A percentile compares a stretch with the other conserved stretches of the same genome.
phyloP scores from a whole-genome alignment of 208 protist species.

The Crithidia bombi region DNA sequence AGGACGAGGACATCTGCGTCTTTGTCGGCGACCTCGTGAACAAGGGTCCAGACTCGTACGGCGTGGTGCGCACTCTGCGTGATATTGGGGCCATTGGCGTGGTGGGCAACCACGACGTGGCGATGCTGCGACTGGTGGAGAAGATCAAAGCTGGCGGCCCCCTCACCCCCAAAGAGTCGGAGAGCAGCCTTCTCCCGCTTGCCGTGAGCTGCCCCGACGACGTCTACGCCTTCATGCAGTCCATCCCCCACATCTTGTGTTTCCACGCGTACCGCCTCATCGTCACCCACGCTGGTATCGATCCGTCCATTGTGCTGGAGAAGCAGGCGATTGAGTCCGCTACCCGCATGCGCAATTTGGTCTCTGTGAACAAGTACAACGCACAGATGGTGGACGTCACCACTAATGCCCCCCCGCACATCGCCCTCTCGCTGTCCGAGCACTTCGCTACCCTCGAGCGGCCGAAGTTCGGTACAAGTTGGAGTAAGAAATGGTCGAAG shows the following conservation, averaged over 20 bases:
- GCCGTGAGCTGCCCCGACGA: slow-evolving; percentile 56
- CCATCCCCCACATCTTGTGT: slow-evolving; percentile 67
- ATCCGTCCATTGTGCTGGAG: slow-evolving; percentile 51
- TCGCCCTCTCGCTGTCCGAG: slow-evolving; percentile 38
- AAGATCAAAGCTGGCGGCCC: slow-evolving; percentile 27
- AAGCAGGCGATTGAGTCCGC: slow-evolving; percentile 47
- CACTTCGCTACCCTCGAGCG: slow-evolving; percentile 43
- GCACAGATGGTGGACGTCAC: neutral
- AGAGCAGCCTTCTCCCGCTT: slow-evolving; percentile 45
- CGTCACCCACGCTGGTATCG: slow-evolving; percentile 80
- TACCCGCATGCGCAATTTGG: slow-evolving; percentile 65
- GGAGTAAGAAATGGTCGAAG: slow-evolving; percentile 53
- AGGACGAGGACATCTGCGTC: slow-evolving; percentile 58
- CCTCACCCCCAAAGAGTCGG: slow-evolving; percentile 37
- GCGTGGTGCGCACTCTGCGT: slow-evolving; percentile 54
- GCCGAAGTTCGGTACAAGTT: slow-evolving; percentile 37
- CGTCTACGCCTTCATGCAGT: slow-evolving; percentile 51
- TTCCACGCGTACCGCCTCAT: slow-evolving; percentile 58
- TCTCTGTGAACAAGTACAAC: slow-evolving; percentile 18
- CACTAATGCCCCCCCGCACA: slow-evolving; percentile 1
- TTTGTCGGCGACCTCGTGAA: slow-evolving; percentile 82
- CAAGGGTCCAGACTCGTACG: slow-evolving; percentile 83
- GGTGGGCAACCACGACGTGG: slow-evolving; percentile 81
- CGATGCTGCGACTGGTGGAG: slow-evolving; percentile 52
- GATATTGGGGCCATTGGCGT: slow-evolving; percentile 66